A percentile compares a stretch with the other conserved stretches of the same genome.
Evolutionary conservation across 176 grass and related monocot genomes (phyloP).

Genomic region (Raddia distichophylla): DNA sequence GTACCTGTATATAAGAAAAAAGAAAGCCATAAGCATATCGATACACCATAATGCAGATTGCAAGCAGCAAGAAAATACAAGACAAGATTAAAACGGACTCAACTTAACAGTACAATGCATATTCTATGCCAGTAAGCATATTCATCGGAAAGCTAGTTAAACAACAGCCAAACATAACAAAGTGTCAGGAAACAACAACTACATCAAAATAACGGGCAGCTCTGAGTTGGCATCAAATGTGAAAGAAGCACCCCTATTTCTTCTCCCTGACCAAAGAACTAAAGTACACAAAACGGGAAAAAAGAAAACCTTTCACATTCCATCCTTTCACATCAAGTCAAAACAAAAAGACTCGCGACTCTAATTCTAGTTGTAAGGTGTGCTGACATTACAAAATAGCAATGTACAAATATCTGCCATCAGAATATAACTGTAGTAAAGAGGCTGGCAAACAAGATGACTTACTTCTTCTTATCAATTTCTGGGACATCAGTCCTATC

Average conservation of each 20-base stretch:
- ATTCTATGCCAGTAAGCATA: not conserved
- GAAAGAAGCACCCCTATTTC: not conserved
- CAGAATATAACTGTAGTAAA: not conserved
- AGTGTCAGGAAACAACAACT: not conserved
- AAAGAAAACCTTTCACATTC: not conserved
- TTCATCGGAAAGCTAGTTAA: conserved; percentile 1
- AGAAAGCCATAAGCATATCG: not conserved
- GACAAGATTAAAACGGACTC: not conserved
- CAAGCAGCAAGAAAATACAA: not conserved
- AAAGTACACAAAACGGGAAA: not conserved
- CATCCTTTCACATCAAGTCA: not conserved
- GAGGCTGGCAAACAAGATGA: not conserved
- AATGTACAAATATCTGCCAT: not conserved
- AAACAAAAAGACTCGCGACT: not conserved
- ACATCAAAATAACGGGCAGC: not conserved
- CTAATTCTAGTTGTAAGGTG: not conserved
- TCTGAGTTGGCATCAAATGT: not conserved
- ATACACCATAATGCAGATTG: not conserved
- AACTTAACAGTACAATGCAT: conserved; percentile 2
- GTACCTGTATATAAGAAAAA: conserved; percentile 49
- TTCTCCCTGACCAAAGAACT: not conserved
- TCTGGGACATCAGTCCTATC: conserved; percentile 84
- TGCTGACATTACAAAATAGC: not conserved
- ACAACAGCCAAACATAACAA: not conserved
- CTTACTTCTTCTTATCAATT: conserved; percentile 93